Evolutionary conservation across 2,329 filamentous ascomycete genomes (phyloP), one percentile per base, ranked within the genome.

Genomic region (Xylariaceae sp.): DNA sequence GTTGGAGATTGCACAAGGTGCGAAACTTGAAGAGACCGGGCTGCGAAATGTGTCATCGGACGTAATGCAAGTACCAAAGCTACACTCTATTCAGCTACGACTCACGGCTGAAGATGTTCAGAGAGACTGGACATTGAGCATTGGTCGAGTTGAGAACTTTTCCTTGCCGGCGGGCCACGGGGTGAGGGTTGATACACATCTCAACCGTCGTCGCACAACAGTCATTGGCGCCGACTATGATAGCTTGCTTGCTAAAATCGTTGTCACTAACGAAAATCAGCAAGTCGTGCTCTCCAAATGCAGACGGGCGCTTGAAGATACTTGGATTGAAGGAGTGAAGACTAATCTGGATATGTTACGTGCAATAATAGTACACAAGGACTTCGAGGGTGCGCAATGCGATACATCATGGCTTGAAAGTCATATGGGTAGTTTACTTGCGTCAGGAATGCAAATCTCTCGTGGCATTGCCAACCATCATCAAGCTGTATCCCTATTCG

Each of bases 391-490:
- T 14, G 43, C 36, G 2, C n/a, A 51, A n/a, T 62, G 45, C 40
- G 56, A 62, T 46, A 60, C 60, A 1, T 47, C 40, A 6, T 62
- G 60, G 60, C 41, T 62, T 19, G 56, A 60, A 26, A 56, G 21
- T 7, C 37, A 53, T 21, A 45, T 50, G 43, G 41, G 12, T n/a
- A 48, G 39, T 21, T 53, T 60, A 3, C 52, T 56, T 23, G 14
- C 40, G 6, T 56, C 45, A 9, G 48, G 48, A 9, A 33, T 29
- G 28, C 29, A 46, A 17, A 51, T 59, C 8, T 59, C 56, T 41
- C 43, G 43, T 4, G 2, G 28, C n/a, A 41, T 43, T 28, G 24
- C n/a, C 21, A 21, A 19, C 11, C 33, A 44, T n/a, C 34, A 34
- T 14, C 34, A 43, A 28, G n/a, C 37, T 7, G 26, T 21, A 29